These are phyloP conservation scores for Penicillium chermesinum DNA, from an alignment of 495 filamentous ascomycete genomes.

Conservation along the genomic window DNA sequence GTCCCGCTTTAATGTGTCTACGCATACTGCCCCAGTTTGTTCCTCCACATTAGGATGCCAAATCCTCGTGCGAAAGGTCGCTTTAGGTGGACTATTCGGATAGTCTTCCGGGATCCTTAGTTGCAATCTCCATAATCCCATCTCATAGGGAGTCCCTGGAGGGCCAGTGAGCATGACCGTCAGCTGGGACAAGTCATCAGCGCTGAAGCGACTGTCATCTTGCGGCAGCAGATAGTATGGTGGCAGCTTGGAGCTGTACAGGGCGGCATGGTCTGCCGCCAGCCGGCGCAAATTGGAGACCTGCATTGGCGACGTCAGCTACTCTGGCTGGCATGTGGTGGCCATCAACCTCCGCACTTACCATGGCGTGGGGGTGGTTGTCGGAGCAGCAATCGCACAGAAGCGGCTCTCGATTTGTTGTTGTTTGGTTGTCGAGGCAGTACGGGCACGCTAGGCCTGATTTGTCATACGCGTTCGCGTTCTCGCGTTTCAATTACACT, in stretches of 20 bases:
- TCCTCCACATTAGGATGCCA: constrained; percentile 74
- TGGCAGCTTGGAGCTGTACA: constrained; percentile 54
- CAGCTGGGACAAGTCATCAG: constrained; percentile 58
- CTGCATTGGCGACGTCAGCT: constrained; percentile 9
- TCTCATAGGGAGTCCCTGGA: constrained; percentile 56
- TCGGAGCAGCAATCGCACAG: constrained; percentile 13
- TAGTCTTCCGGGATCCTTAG: constrained; percentile 62
- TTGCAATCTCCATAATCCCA: constrained; percentile 57
- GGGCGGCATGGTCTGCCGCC: constrained; percentile 57
- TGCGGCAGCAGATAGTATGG: constrained; percentile 63
- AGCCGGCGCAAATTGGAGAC: constrained; percentile 56
- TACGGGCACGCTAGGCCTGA: constrained; percentile 20
- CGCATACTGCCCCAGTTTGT: constrained; percentile 59
- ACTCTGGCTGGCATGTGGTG: neutral
- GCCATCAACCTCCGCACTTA: constrained; percentile 7
- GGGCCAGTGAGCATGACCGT: constrained; percentile 58
- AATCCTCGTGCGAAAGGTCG: constrained; percentile 61
- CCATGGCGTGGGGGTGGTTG: constrained; percentile 12
- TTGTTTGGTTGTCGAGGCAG: neutral
- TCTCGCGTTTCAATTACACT: constrained; percentile 16
- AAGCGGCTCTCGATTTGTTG: constrained; percentile 12
- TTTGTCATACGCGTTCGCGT: constrained; percentile 14
- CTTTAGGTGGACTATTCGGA: constrained; percentile 60
- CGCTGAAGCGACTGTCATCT: constrained; percentile 19
- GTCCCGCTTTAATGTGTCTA: constrained; percentile 68